Conservation (phyloP, 176 grass and related monocot species). For the Puccinellia tenuiflora region DNA sequence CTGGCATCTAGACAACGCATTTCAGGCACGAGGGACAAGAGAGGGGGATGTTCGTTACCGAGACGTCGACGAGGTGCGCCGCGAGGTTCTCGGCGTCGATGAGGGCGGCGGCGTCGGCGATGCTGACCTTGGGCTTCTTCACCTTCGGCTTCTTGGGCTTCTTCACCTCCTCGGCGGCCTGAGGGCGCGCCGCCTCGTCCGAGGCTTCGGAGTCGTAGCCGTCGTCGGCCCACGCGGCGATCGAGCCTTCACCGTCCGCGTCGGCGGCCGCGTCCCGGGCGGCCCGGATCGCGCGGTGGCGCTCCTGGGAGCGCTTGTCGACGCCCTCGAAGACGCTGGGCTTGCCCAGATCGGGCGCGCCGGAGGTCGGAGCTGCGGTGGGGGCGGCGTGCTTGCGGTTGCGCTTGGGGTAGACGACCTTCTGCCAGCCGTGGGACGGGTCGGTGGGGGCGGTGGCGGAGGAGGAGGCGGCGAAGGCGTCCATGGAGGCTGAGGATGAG, state of each 20-base stretch:
- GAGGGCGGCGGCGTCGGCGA: constrained; percentile 63
- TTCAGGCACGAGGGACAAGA: background rate
- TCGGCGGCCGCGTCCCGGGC: constrained; percentile 41
- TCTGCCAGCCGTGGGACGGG: constrained; percentile 82
- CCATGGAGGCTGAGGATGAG: constrained; percentile 39
- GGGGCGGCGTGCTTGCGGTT: constrained; percentile 50
- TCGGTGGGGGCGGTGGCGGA: constrained; percentile 15
- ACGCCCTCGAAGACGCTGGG: constrained; percentile 64
- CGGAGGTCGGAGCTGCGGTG: background rate
- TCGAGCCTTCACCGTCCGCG: constrained; percentile 27
- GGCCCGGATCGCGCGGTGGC: constrained; percentile 67
- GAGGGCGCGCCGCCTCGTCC: constrained; percentile 19
- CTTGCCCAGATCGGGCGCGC: constrained; percentile 38
- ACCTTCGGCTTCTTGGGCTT: constrained; percentile 87
- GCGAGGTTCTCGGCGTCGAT: constrained; percentile 72
- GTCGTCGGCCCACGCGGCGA: constrained; percentile 37
- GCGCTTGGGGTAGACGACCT: constrained; percentile 84
- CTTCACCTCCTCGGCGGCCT: constrained; percentile 47
- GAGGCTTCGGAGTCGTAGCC: constrained; percentile 39
- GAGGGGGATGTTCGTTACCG: constrained; percentile 27
- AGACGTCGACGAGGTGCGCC: constrained; percentile 69
- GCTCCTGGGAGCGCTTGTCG: constrained; percentile 77
- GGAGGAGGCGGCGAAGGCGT: background rate
- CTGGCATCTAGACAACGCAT: background rate
- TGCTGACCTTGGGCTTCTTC: constrained; percentile 82